Percentiles rank a stretch among this genome's conserved stretches.
phyloP scores from a whole-genome alignment of 768 basidiomycete genomes.

The Serendipita sp. region DNA sequence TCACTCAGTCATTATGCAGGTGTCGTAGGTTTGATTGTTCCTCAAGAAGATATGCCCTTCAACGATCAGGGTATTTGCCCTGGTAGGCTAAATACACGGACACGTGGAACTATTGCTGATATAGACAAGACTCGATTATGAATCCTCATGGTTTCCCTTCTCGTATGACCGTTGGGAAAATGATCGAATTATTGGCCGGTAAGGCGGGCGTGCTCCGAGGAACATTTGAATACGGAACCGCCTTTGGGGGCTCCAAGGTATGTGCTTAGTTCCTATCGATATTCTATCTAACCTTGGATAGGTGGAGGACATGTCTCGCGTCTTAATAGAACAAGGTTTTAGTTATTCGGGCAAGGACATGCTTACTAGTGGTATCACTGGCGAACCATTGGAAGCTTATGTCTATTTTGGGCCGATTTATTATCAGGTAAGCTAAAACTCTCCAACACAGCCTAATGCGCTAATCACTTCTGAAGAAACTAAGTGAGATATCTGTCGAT shows the following conservation, averaged over 20 bases:
- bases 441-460: conserved; percentile 3
- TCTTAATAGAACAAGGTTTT: conserved; percentile 88
- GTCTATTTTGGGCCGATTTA: conserved; percentile 98
- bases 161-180: conserved; percentile 98
- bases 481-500: conserved; percentile 48
- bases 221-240: conserved; percentile 84
- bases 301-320: conserved; percentile 97
- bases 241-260: conserved; percentile 96
- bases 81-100: conserved; percentile 30
- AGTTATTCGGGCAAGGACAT: conserved; percentile 98
- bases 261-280: background rate
- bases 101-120: conserved; percentile 8
- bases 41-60: conserved; percentile 98
- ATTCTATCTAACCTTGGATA: conserved; percentile 17
- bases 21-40: conserved; percentile 95
- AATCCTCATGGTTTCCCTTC: conserved; percentile 99
- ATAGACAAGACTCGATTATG: conserved; percentile 81
- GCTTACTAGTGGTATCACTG: conserved; percentile 95
- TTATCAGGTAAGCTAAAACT: conserved; percentile 53
- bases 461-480: conserved; percentile 42
- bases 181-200: conserved; percentile 94
- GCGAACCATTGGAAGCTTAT: conserved; percentile 90
- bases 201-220: conserved; percentile 93
- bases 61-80: conserved; percentile 94
- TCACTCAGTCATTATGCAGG: conserved; percentile 21